Evolutionary conservation across 176 grass and related monocot species (phyloP), one percentile per base, ranked within the genome.

Genomic region (Cocos nucifera): DNA sequence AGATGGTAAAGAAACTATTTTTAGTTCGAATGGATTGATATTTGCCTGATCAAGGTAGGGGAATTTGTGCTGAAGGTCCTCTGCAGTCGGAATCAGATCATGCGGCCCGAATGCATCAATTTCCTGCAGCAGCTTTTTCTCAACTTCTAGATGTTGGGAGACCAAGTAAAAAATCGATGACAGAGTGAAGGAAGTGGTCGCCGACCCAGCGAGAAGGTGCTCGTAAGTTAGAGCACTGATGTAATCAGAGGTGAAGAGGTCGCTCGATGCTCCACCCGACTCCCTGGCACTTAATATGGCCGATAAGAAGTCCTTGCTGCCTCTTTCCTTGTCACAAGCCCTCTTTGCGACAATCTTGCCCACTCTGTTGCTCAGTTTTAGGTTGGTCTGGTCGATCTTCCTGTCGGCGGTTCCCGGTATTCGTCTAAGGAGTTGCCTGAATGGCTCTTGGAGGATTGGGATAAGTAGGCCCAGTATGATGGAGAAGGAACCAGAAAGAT

Each of bases 121-220:
- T 78, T 92, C 83, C 3, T 54, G 68, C n/a, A 87, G 20, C 53
- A 92, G 68, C 77, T 58, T 87, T 15, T 72, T 56, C 80, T 92
- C 83, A 55, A 92, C 88, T 56, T 72, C 79, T n/a, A 65, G 70
- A 64, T 92, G 80, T 3, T 78, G 67, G 22, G 83, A 71, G 57
- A 92, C 77, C 61, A 92, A 78, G 74, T 93, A 93, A 64, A 87
- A 49, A 18, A 70, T 70, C 22, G 84, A 84, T 49, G 89, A 58
- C 15, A 88, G 80, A 59, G 84, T 87, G 66, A 93, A 87, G 14
- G 84, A 61, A 49, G 83, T 87, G 48, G 89, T 93, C 51, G 77
- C 77, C 5, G 89, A 87, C 0, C 89, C 89, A 15, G 83, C 89
- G 48, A 87, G 89, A 58, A 87, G 89, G 73, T 93, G 83, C 80